These are phyloP conservation scores for Claviceps capensis DNA, from an alignment of 2,329 filamentous ascomycete species.

Conservation along the genomic window DNA sequence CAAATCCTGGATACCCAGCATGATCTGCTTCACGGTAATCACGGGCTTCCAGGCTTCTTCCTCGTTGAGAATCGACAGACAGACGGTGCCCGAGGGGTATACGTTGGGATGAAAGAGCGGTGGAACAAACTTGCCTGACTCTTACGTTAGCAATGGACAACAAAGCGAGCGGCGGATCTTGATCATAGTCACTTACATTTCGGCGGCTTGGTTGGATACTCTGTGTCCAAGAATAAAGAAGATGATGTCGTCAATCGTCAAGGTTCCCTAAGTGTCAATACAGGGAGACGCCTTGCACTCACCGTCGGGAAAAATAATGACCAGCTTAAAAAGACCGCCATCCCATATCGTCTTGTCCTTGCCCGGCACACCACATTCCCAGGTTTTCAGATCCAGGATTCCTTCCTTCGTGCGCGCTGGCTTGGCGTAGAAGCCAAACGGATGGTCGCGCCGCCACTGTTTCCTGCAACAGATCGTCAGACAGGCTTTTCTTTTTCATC, in stretches of 20 bases:
- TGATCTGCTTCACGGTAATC: conserved; percentile 96
- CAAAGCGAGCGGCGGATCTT: not conserved
- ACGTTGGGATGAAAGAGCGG: conserved; percentile 98
- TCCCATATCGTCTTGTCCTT: conserved; percentile 97
- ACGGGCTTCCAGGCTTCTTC: conserved; percentile 98
- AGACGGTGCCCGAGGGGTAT: conserved; percentile 95
- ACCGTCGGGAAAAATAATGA: conserved; percentile 89
- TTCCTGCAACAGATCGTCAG: conserved; percentile 44
- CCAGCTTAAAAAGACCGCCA: conserved; percentile 91
- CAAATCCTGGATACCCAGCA: conserved; percentile 89
- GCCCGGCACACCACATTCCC: conserved; percentile 93
- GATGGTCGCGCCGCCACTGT: conserved; percentile 93
- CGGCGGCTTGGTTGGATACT: conserved; percentile 96
- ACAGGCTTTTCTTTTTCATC: not conserved
- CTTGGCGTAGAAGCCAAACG: conserved; percentile 93
- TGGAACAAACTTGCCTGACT: conserved; percentile 80
- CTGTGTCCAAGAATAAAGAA: conserved; percentile 28
- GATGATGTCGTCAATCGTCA: not conserved
- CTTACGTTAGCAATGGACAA: not conserved
- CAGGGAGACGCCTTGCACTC: conserved; percentile 20
- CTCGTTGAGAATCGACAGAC: conserved; percentile 92
- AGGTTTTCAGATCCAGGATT: conserved; percentile 80
- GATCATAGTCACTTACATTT: conserved; percentile 59
- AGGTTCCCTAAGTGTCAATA: not conserved
- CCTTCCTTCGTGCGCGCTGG: conserved; percentile 68